Percentiles rank a stretch among this genome's conserved stretches.
Conservation (phyloP, 495 filamentous ascomycete species). For the Talaromyces thailandensis region DNA sequence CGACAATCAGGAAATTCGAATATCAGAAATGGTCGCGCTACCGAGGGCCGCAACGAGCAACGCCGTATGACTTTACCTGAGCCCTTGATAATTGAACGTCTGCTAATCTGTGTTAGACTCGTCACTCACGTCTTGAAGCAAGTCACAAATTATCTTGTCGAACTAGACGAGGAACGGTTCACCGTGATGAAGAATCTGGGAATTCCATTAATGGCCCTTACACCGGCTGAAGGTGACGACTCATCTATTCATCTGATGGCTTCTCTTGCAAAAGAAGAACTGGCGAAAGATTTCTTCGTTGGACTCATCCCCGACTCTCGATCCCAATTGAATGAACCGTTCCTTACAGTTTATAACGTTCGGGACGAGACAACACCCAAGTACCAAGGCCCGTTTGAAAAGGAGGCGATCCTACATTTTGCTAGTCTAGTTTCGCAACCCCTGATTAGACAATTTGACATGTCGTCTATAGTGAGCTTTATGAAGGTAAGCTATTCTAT, state of each 20-base stretch:
- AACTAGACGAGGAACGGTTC: background rate
- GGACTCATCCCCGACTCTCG: background rate
- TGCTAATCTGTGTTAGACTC: background rate
- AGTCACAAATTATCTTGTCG: background rate
- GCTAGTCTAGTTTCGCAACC: background rate
- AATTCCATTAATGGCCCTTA: background rate
- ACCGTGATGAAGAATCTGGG: background rate
- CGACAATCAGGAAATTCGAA: background rate
- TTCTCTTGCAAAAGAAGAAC: background rate
- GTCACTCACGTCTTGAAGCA: background rate
- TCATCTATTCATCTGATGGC: background rate
- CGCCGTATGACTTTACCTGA: background rate
- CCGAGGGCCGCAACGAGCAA: background rate
- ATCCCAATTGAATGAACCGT: background rate
- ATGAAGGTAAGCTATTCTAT: background rate
- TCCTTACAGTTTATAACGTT: background rate
- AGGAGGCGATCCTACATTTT: background rate
- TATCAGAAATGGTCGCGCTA: background rate
- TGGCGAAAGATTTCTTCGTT: background rate
- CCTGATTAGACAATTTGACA: background rate
- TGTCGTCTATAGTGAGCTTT: background rate
- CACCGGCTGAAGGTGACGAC: background rate
- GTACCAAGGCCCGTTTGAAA: background rate
- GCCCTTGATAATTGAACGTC: background rate
- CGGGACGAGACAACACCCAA: background rate